Base-by-base conservation (phyloP, 2,329 filamentous ascomycete species). In the Monilinia polystroma region DNA sequence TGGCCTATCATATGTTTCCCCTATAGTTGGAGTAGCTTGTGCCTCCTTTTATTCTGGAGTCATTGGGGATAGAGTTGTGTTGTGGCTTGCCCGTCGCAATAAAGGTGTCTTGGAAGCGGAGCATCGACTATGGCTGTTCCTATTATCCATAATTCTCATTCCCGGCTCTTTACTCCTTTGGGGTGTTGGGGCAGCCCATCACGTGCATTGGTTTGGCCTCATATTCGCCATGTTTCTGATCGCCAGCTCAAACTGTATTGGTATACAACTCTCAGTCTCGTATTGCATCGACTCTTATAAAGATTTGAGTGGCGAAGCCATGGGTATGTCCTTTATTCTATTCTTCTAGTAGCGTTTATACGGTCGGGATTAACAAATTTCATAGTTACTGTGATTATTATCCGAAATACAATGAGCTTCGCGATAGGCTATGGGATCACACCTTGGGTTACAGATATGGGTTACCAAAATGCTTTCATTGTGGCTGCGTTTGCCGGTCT, bases 361-460 rank as follows among this genome's bases (percentile, higher is more conserved):
- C n/a, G 23, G 10, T 8, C 7, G 29, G 49, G 16, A 45, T 45
- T 60, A 60, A 60, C 4, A 5, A 23, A n/a, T 16, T 12, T 60
- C n/a, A 20, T 35, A 60, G 58, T 82, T 11, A 81, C 81, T 3
- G 81, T 83, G 14, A 84, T 84, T 47, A 69, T 84, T 18, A 73
- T 74, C 26, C 74, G 82, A 12, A 83, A 83, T 68, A 83, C 80
- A 0, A 82, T 83, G 80, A 78, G 76, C 35, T 83, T 83, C 70
- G 81, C 80, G 7, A 77, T 83, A 41, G 77, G 78, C 38, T 85
- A 86, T 72, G 83, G 83, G 20, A 78, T 82, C 38, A 82, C 80
- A 0, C 80, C 80, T 0, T 82, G 80, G 80, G 72, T 81, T 2
- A 77, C 74, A 6, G 72, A 77, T 6, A 72, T 80, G 59, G 81